A percentile compares a stretch with the other conserved stretches of the same genome.
phyloP scores from a whole-genome alignment of 768 basidiomycete species.

The Cubamyces lactineus region DNA sequence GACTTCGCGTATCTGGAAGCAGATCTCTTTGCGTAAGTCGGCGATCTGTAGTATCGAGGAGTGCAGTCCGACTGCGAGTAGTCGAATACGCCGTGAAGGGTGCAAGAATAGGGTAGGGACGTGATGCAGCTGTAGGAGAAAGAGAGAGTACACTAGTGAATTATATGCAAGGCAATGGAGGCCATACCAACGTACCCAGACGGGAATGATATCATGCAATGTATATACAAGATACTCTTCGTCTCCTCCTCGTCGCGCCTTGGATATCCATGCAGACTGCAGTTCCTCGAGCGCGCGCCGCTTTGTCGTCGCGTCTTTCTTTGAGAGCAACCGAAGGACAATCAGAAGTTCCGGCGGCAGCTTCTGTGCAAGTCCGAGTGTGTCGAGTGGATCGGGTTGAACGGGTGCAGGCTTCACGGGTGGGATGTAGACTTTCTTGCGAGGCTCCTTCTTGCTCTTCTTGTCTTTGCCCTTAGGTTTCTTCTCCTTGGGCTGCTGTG shows the following conservation, averaged over 20 bases:
- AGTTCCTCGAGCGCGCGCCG: constrained; percentile 86
- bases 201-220: constrained; percentile 71
- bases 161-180: background rate
- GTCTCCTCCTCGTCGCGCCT: constrained; percentile 46
- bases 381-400: constrained; percentile 85
- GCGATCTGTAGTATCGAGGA: constrained; percentile 63
- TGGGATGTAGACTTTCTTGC: constrained; percentile 84
- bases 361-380: constrained; percentile 71
- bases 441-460: constrained; percentile 64
- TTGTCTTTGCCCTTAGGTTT: constrained; percentile 56
- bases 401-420: constrained; percentile 78
- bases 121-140: constrained; percentile 72
- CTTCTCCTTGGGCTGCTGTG: constrained; percentile 36
- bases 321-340: constrained; percentile 76
- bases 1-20: constrained; percentile 49
- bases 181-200: constrained; percentile 72
- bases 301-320: constrained; percentile 90
- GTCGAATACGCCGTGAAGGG: constrained; percentile 74
- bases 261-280: constrained; percentile 65
- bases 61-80: constrained; percentile 64
- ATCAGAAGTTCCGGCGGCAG: constrained; percentile 85
- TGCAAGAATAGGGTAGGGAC: constrained; percentile 81
- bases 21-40: constrained; percentile 48
- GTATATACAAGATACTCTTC: constrained; percentile 43
- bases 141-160: background rate